Evolutionary conservation across 2,329 filamentous ascomycete species (phyloP).

Genomic region (Penicillium nordicum): DNA sequence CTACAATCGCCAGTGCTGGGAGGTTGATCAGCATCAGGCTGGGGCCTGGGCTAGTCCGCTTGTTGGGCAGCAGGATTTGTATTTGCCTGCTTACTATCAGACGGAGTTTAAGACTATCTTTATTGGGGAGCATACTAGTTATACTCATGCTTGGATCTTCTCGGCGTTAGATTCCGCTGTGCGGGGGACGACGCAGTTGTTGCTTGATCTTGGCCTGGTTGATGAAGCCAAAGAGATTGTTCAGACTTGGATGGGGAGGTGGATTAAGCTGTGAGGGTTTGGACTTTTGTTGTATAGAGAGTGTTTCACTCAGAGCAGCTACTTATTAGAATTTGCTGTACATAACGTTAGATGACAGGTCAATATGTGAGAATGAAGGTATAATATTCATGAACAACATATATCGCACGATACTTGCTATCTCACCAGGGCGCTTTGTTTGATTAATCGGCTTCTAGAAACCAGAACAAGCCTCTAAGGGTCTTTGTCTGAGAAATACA

Average conservation of each 20-base stretch:
- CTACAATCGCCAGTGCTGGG: conserved; percentile 65
- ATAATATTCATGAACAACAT: neutral
- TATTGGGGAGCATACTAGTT: conserved; percentile 65
- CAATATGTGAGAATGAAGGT: neutral
- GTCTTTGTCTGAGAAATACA: neutral
- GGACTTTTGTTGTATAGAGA: neutral
- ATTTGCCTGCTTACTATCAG: conserved; percentile 69
- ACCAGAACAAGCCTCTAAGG: accelerated
- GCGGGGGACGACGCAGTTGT: conserved; percentile 60
- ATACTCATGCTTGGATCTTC: conserved; percentile 59
- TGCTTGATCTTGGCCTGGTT: conserved; percentile 61
- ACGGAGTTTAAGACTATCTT: conserved; percentile 69
- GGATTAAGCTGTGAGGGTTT: conserved; percentile 47
- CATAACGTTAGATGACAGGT: neutral
- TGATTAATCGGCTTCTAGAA: neutral
- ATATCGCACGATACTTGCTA: neutral
- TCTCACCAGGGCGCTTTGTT: no score
- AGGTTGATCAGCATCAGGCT: conserved; percentile 57
- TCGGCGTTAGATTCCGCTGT: conserved; percentile 66
- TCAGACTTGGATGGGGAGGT: conserved; percentile 66
- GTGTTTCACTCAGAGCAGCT: neutral
- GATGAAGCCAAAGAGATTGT: conserved; percentile 66
- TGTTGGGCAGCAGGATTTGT: conserved; percentile 65
- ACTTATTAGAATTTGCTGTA: neutral
- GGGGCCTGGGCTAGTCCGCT: conserved; percentile 61